Conservation (phyloP, 371 early-diverging fungal species). For the Blakeslea trispora region DNA sequence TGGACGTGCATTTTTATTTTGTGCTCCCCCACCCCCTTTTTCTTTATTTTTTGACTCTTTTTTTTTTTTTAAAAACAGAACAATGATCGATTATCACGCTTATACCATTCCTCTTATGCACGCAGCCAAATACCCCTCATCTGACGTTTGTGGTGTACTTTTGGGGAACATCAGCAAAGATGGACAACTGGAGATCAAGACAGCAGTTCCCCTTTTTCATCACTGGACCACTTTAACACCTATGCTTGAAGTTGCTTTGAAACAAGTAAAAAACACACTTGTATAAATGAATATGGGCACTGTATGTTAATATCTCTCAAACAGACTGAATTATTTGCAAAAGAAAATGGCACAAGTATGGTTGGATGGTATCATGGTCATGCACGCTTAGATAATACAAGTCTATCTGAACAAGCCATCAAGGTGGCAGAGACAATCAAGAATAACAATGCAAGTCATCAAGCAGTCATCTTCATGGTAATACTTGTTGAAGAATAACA, state of each 20-base stretch:
- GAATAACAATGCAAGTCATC: conserved; percentile 23
- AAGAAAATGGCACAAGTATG: conserved; percentile 46
- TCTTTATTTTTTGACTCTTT: neutral
- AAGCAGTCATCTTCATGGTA: conserved; percentile 51
- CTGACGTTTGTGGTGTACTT: conserved; percentile 70
- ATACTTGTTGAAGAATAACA: conserved; percentile 5
- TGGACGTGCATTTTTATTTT: neutral
- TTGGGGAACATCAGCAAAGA: conserved; percentile 41
- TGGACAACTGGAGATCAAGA: conserved; percentile 42
- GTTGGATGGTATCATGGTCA: conserved; percentile 70
- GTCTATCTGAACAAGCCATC: conserved; percentile 51
- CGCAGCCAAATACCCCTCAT: conserved; percentile 78
- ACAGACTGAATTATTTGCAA: conserved; percentile 57
- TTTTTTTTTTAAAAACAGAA: neutral
- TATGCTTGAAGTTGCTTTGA: conserved; percentile 77
- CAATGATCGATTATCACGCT: conserved; percentile 41
- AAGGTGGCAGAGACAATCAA: conserved; percentile 57
- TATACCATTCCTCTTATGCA: conserved; percentile 78
- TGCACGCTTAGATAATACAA: conserved; percentile 42
- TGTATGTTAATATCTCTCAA: too few species aligned
- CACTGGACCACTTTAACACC: conserved; percentile 76
- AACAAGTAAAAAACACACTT: conserved; percentile 53
- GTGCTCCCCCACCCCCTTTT: neutral
- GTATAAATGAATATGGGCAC: too few species aligned
- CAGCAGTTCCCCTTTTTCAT: conserved; percentile 81